A percentile compares a stretch with the other conserved stretches of the same genome.
Evolutionary conservation across 495 filamentous ascomycete genomes (phyloP).

Genomic region (Talaromyces stipitatus): DNA sequence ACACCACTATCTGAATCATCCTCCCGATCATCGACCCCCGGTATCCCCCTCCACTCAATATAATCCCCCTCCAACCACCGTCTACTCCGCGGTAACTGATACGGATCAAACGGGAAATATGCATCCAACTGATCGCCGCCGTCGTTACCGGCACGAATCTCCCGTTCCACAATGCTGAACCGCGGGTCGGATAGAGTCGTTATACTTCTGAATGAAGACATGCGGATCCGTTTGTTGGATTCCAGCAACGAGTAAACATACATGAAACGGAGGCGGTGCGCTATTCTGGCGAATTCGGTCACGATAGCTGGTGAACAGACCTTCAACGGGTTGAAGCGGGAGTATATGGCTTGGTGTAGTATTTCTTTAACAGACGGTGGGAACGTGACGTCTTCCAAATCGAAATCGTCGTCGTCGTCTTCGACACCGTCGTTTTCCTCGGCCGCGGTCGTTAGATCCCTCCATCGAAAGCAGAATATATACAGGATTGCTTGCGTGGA

Average conservation of each 20-base stretch:
- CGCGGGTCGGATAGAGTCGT: constrained; percentile 21
- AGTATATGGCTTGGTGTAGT: constrained; percentile 68
- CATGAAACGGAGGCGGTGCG: constrained; percentile 73
- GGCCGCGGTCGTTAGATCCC: constrained; percentile 63
- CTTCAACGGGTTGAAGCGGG: constrained; percentile 87
- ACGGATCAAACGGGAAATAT: constrained; percentile 97
- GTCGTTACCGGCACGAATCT: constrained; percentile 53
- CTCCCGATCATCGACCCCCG: constrained; percentile 55
- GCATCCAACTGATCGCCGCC: constrained; percentile 76
- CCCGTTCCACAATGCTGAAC: constrained; percentile 47
- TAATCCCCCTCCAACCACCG: constrained; percentile 84
- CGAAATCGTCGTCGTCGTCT: constrained; percentile 41
- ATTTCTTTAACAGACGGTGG: constrained; percentile 61
- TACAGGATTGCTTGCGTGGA: constrained; percentile 82
- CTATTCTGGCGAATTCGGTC: constrained; percentile 78
- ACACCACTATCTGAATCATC: constrained; percentile 43
- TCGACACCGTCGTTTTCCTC: constrained; percentile 36
- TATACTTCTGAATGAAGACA: constrained; percentile 51
- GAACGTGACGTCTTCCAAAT: constrained; percentile 65
- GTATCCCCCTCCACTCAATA: constrained; percentile 70
- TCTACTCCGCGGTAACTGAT: constrained; percentile 75
- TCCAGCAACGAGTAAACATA: constrained; percentile 84
- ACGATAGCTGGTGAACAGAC: constrained; percentile 93
- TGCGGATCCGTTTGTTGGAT: constrained; percentile 77
- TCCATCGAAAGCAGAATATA: constrained; percentile 98